A percentile compares a stretch with the other conserved stretches of the same genome.
phyloP scores from a whole-genome alignment of 2,329 filamentous ascomycete species.

The Elsinoe ampelina region DNA sequence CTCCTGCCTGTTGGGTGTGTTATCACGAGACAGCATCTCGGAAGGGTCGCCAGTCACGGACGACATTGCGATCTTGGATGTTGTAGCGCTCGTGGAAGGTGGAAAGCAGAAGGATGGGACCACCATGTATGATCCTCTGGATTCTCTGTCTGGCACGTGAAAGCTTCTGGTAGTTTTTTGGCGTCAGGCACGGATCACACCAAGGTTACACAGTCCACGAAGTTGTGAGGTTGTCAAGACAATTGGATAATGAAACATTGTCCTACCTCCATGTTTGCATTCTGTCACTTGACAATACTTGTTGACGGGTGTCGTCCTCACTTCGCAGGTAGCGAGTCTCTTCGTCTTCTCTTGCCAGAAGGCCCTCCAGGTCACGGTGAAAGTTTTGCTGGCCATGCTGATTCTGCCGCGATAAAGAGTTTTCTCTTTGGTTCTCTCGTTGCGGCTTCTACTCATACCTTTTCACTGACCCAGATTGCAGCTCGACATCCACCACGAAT shows the following conservation, averaged over 20 bases:
- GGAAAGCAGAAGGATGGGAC: not conserved
- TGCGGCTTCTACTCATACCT: constrained; percentile 40
- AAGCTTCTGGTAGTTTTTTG: not conserved
- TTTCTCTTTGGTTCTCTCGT: not conserved
- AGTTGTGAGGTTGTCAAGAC: no score
- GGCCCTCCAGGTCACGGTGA: no score
- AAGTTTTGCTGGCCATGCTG: not conserved
- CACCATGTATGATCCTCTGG: not conserved
- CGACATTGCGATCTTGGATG: not conserved
- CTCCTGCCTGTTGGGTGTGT: not conserved
- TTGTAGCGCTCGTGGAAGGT: not conserved
- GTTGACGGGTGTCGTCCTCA: no score
- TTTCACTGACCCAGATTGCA: constrained; percentile 86
- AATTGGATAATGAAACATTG: no score
- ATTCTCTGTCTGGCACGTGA: not conserved
- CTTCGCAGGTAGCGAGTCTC: no score
- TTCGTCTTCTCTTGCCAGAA: no score
- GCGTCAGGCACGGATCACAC: no score
- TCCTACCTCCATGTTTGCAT: no score
- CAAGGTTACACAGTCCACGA: no score
- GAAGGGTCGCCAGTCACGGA: not conserved
- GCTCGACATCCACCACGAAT: constrained; percentile 85
- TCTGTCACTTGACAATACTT: no score
- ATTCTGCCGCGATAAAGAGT: not conserved
- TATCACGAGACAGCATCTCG: not conserved